A percentile compares a stretch with the other conserved stretches of the same genome.
phyloP scores from a whole-genome alignment of 495 filamentous ascomycete genomes.

The Neurospora africana region DNA sequence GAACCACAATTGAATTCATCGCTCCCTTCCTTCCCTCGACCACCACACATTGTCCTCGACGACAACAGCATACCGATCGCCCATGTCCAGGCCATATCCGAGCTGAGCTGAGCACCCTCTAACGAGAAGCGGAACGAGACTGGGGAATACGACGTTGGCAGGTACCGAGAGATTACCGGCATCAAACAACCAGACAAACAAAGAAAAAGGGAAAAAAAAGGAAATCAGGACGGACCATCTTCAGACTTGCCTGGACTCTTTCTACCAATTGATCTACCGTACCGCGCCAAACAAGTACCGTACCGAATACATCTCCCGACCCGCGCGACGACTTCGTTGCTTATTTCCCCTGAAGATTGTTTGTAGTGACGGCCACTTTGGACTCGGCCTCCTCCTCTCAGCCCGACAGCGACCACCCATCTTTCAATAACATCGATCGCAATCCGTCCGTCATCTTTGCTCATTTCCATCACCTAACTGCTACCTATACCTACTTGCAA shows the following conservation, averaged over 20 bases:
- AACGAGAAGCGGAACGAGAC: not conserved
- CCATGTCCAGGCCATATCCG: not conserved
- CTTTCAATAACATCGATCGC: not conserved
- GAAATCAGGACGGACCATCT: not conserved
- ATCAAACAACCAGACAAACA: not conserved
- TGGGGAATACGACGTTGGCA: not conserved
- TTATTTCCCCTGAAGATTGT: not conserved
- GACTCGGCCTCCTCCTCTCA: not conserved
- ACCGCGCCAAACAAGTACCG: not conserved
- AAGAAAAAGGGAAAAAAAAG: not conserved
- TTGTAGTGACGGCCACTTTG: not conserved
- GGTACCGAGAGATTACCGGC: not conserved
- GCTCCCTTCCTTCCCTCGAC: constrained; percentile 9
- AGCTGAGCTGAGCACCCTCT: not conserved
- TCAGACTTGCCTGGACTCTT: not conserved
- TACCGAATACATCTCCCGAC: not conserved
- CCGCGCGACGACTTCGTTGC: not conserved
- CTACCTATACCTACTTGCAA: not conserved
- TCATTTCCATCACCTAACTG: not conserved
- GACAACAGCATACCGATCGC: constrained; percentile 2
- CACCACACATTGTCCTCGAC: constrained; percentile 1
- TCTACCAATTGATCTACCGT: not conserved
- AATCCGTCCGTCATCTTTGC: not conserved
- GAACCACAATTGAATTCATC: constrained; percentile 3
- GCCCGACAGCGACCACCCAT: not conserved